phyloP scores from a whole-genome alignment of 768 basidiomycete species.

The Psilocybe cyanescens region DNA sequence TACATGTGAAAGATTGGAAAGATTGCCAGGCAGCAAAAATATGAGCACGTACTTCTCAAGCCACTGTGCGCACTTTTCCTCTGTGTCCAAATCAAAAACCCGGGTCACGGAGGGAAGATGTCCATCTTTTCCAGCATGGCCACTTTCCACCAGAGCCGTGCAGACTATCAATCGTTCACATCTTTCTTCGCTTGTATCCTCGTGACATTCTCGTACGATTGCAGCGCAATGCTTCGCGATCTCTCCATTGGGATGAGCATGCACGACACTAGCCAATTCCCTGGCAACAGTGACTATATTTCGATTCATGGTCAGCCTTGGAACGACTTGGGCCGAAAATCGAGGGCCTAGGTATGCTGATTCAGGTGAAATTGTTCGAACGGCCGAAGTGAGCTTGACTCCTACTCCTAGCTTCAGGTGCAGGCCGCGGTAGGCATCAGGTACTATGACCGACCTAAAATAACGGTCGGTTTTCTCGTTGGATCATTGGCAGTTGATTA shows the following conservation, averaged over 20 bases:
- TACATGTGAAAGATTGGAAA: slow-evolving; percentile 20
- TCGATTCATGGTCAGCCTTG: slow-evolving; percentile 48
- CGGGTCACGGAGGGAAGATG: slow-evolving; percentile 52
- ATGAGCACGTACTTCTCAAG: slow-evolving; percentile 44
- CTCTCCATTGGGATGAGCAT: slow-evolving; percentile 48
- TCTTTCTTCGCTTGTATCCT: slow-evolving; percentile 47
- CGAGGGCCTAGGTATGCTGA: slow-evolving; percentile 60
- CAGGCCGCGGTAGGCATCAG: slow-evolving; percentile 44
- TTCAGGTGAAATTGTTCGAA: slow-evolving; percentile 63
- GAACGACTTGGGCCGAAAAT: slow-evolving; percentile 57
- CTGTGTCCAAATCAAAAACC: slow-evolving; percentile 53
- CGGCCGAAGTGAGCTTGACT: slow-evolving; percentile 59
- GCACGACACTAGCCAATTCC: slow-evolving; percentile 58
- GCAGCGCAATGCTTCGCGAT: slow-evolving; percentile 58
- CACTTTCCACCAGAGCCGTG: slow-evolving; percentile 58
- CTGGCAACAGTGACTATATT: slow-evolving; percentile 56
- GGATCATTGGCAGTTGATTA: background rate
- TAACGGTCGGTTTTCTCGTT: background rate
- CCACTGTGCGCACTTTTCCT: slow-evolving; percentile 53
- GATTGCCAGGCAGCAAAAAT: background rate
- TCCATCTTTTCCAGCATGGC: slow-evolving; percentile 49
- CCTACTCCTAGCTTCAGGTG: slow-evolving; percentile 60
- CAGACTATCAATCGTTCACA: slow-evolving; percentile 59
- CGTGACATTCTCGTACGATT: slow-evolving; percentile 57
- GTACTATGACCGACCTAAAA: slow-evolving; percentile 55